These are phyloP conservation scores for Catharanthus roseus DNA, from an alignment of 257 asterid species.

Conservation along the genomic window DNA sequence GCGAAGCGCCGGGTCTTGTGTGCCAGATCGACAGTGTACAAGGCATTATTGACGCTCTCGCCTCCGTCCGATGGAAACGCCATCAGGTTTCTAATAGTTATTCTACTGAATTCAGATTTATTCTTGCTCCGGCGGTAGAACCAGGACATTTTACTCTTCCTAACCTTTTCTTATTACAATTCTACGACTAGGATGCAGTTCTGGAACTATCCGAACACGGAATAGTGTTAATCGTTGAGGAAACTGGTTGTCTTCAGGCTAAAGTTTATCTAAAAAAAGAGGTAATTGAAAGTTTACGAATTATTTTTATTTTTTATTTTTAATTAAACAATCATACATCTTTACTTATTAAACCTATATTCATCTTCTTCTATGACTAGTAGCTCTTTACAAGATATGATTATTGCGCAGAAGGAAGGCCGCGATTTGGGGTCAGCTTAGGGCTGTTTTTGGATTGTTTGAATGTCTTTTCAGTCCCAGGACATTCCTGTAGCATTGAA, in stretches of 20 bases:
- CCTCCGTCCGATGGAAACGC: slow-evolving; percentile 94
- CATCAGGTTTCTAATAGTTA: slow-evolving; percentile 43
- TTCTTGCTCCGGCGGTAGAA: background rate
- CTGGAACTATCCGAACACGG: slow-evolving; percentile 90
- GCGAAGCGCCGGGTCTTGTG: slow-evolving; percentile 53
- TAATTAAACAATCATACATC: background rate
- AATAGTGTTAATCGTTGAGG: slow-evolving; percentile 84
- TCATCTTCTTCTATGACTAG: slow-evolving; percentile 1
- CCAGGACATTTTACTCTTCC: no score
- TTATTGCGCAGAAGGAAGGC: slow-evolving; percentile 75
- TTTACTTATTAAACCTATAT: background rate
- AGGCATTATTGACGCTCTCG: slow-evolving; percentile 87
- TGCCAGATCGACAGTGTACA: slow-evolving; percentile 86
- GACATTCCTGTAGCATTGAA: slow-evolving; percentile 60
- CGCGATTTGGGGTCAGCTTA: slow-evolving; percentile 85
- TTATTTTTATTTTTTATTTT: background rate
- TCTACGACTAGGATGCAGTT: slow-evolving; percentile 62
- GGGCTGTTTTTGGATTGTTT: slow-evolving; percentile 85
- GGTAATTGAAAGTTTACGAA: slow-evolving; percentile 28
- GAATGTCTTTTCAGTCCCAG: slow-evolving; percentile 76
- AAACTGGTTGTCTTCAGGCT: slow-evolving; percentile 88
- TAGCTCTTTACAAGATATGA: slow-evolving; percentile 76
- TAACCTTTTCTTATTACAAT: background rate
- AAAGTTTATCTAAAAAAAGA: slow-evolving; percentile 86
- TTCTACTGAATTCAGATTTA: background rate